Evolutionary conservation across 1,139 yeast genomes (phyloP).

Genomic region (Candida sojae): DNA sequence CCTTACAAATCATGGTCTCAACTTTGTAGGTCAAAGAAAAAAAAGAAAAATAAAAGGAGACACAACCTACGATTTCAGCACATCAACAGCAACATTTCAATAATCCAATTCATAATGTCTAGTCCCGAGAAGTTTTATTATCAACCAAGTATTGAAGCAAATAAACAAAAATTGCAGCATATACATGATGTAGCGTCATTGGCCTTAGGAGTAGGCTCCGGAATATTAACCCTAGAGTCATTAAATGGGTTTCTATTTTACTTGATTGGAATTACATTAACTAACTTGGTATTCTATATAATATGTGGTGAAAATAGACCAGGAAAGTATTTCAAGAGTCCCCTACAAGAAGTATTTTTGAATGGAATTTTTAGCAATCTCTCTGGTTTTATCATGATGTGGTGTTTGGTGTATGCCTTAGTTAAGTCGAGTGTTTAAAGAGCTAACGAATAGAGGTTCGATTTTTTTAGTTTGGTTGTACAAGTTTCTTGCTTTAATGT

Average conservation of each 20-base stretch:
- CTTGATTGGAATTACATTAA: conserved; percentile 44
- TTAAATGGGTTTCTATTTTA: conserved; percentile 63
- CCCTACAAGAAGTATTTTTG: conserved; percentile 57
- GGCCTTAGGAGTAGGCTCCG: conserved; percentile 70
- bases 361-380: conserved; percentile 58
- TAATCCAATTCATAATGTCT: conserved; percentile 1
- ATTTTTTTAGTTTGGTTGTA: too few species aligned
- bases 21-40: not conserved
- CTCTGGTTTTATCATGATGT: conserved; percentile 76
- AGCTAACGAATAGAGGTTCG: not conserved
- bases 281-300: conserved; percentile 43
- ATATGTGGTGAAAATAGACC: conserved; percentile 48
- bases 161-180: conserved; percentile 45
- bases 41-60: not conserved
- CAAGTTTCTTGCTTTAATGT: not conserved
- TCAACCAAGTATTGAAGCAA: conserved; percentile 31
- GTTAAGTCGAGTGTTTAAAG: conserved; percentile 27
- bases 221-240: conserved; percentile 70
- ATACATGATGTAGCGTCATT: conserved; percentile 68
- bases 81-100: not conserved
- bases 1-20: too few species aligned
- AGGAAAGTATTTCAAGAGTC: conserved; percentile 49
- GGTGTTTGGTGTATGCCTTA: conserved; percentile 81
- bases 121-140: conserved; percentile 15
- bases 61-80: not conserved